These are phyloP conservation scores for Auricularia auricula-judae DNA, from an alignment of 768 basidiomycete genomes.

Conservation along the genomic window DNA sequence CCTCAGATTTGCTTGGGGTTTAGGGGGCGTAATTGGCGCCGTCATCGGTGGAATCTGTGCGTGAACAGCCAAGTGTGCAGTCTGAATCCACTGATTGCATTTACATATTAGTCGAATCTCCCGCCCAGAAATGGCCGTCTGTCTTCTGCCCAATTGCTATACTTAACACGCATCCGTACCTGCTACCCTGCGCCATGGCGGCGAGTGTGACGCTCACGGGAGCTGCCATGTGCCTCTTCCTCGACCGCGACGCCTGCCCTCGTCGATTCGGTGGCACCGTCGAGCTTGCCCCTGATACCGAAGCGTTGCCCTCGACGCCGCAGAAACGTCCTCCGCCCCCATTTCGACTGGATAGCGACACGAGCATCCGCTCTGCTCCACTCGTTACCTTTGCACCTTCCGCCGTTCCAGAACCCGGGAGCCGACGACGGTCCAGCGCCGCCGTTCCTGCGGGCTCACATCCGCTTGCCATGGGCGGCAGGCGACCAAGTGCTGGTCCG, in stretches of 20 bases:
- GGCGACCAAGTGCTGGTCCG: neutral
- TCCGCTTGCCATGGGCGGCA: neutral
- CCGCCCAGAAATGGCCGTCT: slow-evolving; percentile 77
- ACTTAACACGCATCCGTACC: slow-evolving; percentile 77
- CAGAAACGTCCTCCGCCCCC: neutral
- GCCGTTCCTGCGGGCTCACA: neutral
- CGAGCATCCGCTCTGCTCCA: neutral
- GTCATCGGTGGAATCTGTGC: slow-evolving; percentile 75
- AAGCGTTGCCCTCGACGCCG: neutral
- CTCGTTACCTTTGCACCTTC: neutral
- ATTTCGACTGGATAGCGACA: neutral
- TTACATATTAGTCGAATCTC: slow-evolving; percentile 47
- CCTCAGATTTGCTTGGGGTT: slow-evolving; percentile 83
- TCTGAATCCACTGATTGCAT: neutral
- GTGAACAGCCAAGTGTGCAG: slow-evolving; percentile 17
- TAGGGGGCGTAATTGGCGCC: slow-evolving; percentile 87
- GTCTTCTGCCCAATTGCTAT: slow-evolving; percentile 54
- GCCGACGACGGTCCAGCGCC: neutral
- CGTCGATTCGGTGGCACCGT: slow-evolving; percentile 60
- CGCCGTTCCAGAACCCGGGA: neutral
- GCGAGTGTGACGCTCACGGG: slow-evolving; percentile 54
- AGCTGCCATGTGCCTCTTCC: slow-evolving; percentile 78
- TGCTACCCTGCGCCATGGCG: slow-evolving; percentile 80
- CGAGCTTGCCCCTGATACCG: slow-evolving; percentile 70
- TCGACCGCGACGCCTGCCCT: slow-evolving; percentile 87